phyloP scores from a whole-genome alignment of 208 protist genomes.

The Acanthamoeba polyphaga region DNA sequence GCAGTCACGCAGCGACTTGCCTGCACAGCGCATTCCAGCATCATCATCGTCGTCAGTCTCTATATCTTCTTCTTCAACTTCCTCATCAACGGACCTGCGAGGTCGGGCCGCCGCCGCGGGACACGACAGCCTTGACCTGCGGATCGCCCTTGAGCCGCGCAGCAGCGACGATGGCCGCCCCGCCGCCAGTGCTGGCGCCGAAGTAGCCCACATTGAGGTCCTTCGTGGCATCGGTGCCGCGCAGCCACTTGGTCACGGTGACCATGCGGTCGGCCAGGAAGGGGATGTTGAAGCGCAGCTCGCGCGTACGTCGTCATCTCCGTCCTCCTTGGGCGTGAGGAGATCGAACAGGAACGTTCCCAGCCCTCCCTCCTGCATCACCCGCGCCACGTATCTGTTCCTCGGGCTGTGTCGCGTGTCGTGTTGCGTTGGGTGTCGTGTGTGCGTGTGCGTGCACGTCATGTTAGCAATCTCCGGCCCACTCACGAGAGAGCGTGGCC shows the following conservation, averaged over 20 bases:
- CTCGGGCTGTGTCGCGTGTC: background rate
- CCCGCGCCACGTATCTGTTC: slow-evolving; percentile 63
- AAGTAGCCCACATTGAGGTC: slow-evolving; percentile 73
- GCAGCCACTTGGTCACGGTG: slow-evolving; percentile 49
- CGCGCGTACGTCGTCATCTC: slow-evolving; percentile 67
- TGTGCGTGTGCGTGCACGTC: background rate
- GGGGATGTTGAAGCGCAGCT: slow-evolving; percentile 73
- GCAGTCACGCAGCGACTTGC: background rate
- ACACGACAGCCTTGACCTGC: slow-evolving; percentile 72
- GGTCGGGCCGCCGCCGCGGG: slow-evolving; percentile 69
- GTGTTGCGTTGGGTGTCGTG: no score
- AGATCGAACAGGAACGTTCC: slow-evolving; percentile 73
- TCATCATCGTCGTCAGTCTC: background rate
- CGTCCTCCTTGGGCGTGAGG: slow-evolving; percentile 70
- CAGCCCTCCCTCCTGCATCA: slow-evolving; percentile 49
- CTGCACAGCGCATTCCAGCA: background rate
- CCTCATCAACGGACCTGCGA: background rate
- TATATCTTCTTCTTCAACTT: background rate
- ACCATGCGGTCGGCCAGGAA: slow-evolving; percentile 68
- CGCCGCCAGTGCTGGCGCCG: slow-evolving; percentile 72
- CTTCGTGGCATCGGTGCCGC: background rate
- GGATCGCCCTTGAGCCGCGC: slow-evolving; percentile 25
- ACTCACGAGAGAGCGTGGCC: background rate
- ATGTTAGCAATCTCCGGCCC: background rate
- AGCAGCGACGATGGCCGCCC: slow-evolving; percentile 55